Conservation (phyloP, 2,329 filamentous ascomycete genomes). For the Talaromyces pinophilus region DNA sequence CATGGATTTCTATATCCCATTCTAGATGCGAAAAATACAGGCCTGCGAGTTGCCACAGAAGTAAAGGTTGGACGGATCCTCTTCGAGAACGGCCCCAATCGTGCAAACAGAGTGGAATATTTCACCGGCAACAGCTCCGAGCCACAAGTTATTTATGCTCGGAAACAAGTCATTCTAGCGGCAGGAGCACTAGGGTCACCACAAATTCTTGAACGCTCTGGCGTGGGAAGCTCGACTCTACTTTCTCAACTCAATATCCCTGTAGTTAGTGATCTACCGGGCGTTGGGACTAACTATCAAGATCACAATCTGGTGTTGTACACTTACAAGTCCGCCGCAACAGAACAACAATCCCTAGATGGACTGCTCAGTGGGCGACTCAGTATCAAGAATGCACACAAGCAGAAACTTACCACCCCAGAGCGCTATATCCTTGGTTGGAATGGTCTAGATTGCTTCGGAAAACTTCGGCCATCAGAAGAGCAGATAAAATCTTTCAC, state of each 20-base stretch:
- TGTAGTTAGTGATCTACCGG: constrained; percentile 6
- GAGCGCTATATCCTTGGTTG: constrained; percentile 16
- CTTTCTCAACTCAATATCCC: neutral
- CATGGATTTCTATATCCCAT: constrained; percentile 26
- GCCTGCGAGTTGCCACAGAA: constrained; percentile 13
- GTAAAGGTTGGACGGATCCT: constrained; percentile 14
- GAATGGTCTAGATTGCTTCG: constrained; percentile 7
- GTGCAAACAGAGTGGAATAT: constrained; percentile 14
- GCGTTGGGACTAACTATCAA: constrained; percentile 12
- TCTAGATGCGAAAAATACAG: constrained; percentile 7
- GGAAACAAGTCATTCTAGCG: constrained; percentile 14
- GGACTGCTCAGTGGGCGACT: constrained; percentile 9
- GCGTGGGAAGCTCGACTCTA: constrained; percentile 1
- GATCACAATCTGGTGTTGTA: constrained; percentile 14
- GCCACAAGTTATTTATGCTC: neutral
- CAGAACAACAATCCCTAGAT: constrained; percentile 10
- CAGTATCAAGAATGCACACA: neutral
- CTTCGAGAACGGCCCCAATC: neutral
- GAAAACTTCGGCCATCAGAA: constrained; percentile 17
- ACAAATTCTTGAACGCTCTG: constrained; percentile 12
- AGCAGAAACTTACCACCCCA: neutral
- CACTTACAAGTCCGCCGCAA: constrained; percentile 7
- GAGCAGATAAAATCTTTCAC: constrained; percentile 5
- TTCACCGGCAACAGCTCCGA: neutral
- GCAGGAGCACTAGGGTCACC: constrained; percentile 16